These are phyloP conservation scores for Stemphylium beticola DNA, from an alignment of 2,329 filamentous ascomycete genomes.

Conservation along the genomic window DNA sequence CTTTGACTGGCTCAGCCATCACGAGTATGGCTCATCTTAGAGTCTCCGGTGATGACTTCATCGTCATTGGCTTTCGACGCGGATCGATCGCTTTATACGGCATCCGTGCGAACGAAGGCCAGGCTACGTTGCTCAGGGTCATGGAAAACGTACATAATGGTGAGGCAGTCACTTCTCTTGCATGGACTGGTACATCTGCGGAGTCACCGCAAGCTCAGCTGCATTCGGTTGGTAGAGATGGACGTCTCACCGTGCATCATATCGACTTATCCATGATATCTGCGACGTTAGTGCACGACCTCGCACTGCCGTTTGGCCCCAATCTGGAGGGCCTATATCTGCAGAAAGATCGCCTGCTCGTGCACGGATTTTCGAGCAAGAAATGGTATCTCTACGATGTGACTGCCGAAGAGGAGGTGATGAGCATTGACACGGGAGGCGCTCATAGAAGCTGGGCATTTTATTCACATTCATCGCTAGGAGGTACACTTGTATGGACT, in stretches of 20 bases:
- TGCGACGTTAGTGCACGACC: slow-evolving; percentile 66
- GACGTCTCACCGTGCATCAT: slow-evolving; percentile 71
- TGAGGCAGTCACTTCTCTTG: slow-evolving; percentile 74
- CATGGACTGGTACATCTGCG: slow-evolving; percentile 42
- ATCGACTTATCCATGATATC: slow-evolving; percentile 34
- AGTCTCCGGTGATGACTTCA: slow-evolving; percentile 25
- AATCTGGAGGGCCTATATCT: slow-evolving; percentile 78
- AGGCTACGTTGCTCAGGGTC: slow-evolving; percentile 19
- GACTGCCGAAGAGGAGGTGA: slow-evolving; percentile 70
- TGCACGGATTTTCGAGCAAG: slow-evolving; percentile 82
- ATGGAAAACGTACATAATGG: slow-evolving; percentile 52
- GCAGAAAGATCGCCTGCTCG: slow-evolving; percentile 60
- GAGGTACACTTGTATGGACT: slow-evolving; percentile 73
- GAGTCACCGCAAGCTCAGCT: slow-evolving; percentile 57
- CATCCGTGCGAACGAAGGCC: slow-evolving; percentile 16
- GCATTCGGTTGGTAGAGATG: slow-evolving; percentile 77
- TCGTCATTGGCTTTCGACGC: slow-evolving; percentile 63
- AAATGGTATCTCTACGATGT: slow-evolving; percentile 84
- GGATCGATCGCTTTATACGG: slow-evolving; percentile 61
- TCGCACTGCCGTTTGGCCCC: slow-evolving; percentile 72
- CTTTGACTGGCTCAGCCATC: slow-evolving; percentile 56
- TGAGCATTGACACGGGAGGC: slow-evolving; percentile 80
- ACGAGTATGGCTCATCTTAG: slow-evolving; percentile 56
- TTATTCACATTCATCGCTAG: slow-evolving; percentile 31
- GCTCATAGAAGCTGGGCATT: slow-evolving; percentile 79